Base-by-base conservation (phyloP, 2,329 filamentous ascomycete genomes). In the Colletotrichum sp. region DNA sequence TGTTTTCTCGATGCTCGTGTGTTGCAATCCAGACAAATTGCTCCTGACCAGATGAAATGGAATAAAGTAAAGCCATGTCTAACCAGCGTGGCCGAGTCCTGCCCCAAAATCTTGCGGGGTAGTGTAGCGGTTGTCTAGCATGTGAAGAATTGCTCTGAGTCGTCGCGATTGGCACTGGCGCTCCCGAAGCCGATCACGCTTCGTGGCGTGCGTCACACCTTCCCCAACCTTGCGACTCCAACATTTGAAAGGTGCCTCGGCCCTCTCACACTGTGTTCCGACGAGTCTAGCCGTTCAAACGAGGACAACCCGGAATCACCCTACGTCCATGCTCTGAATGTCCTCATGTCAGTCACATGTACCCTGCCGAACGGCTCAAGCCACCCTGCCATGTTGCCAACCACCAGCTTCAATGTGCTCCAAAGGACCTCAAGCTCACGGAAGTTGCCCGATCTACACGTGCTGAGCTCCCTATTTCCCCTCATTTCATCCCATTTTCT, bases 71-170 rank as follows among this genome's bases (percentile, higher is more conserved):
- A 71, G 30, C 34, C 28, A 43, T 28, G 24, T 24, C 24, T 36
- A 24, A 26, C 43, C 60, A 59, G 32, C 3, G 26, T 28, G 39
- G 6, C 24, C 26, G 68, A 48, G 18, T 6, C 39, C 34, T 60
- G 26, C 28, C 57, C 24, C 55, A 12, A 63, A 68, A 72, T 48
- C 36, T 59, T 68, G 74, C 74, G 74, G 70, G 70, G 70, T 73
- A 73, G 70, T 48, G 74, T 68, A 73, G 48, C 28, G 13, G 65
- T 24, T 34, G 24, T 43, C 74, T 61, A 64, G 59, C 74, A 76
- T 76, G 74, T 76, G 74, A 76, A 76, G 64, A 68, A 14, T 65
- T 28, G 63, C 55, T 34, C 73, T 65, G 74, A 76, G 74, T 76
- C 73, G 73, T 55, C 34, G 48, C 57, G 36, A 68, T 60, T 72